Conservation (phyloP, 1,139 yeast species). For the Blastobotrys capitulatus region DNA sequence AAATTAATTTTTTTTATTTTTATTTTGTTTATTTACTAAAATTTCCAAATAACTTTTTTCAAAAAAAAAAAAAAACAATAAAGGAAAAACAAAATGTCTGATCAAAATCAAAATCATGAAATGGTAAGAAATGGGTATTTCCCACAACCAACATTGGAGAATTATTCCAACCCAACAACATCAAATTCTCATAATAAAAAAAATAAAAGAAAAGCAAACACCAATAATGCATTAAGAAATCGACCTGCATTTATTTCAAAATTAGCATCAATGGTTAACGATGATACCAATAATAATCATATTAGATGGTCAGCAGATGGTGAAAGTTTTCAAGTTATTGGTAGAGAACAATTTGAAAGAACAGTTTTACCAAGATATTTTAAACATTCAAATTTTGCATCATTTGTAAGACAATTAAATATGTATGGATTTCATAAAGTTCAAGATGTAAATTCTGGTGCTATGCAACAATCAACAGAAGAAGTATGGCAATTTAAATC, state of each 20-base stretch:
- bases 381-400: slow-evolving; percentile 88
- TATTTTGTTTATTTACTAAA: no score
- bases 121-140: background rate
- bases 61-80: no score
- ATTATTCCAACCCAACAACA: background rate
- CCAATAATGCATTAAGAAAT: slow-evolving; percentile 31
- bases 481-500: slow-evolving; percentile 77
- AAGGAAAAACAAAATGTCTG: background rate
- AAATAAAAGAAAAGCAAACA: background rate
- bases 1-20: no score
- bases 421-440: slow-evolving; percentile 98
- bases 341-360: slow-evolving; percentile 83
- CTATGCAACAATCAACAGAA: slow-evolving; percentile 46
- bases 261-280: slow-evolving; percentile 94
- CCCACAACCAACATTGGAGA: background rate
- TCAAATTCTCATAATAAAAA: background rate
- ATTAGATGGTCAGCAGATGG: slow-evolving; percentile 89
- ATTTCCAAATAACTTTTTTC: no score
- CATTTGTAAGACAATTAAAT: slow-evolving; percentile 88
- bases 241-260: slow-evolving; percentile 89
- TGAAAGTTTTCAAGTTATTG: slow-evolving; percentile 72
- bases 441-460: slow-evolving; percentile 67
- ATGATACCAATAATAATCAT: slow-evolving; percentile 56
- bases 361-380: slow-evolving; percentile 78
- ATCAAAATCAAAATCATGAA: background rate